Evolutionary conservation across 73 alveolate species (phyloP), one percentile per base, ranked within the genome.

Genomic region (Symbiodinium natans): DNA sequence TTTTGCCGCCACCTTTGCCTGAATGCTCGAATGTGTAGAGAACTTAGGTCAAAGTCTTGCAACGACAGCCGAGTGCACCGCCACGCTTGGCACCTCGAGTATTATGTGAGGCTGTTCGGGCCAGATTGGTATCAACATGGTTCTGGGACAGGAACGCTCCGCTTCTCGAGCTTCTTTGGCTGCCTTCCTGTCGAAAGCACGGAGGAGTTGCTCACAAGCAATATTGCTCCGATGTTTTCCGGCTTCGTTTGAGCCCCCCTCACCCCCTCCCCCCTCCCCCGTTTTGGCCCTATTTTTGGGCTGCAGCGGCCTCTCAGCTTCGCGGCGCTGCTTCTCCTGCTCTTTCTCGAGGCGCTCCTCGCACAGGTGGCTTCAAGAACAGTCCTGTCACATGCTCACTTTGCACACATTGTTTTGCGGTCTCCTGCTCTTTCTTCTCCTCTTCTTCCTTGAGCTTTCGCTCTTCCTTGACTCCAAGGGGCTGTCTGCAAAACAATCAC

Each of bases 1-100:
- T 90, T 71, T 90, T 90, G 88, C 97, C 97, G 97, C 87, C 94
- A 25, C 94, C 97, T 19, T 90, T 90, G 97, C 97, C 97, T 71
- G 41, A 25, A 31, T 25, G 39, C n/a, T n/a, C 34, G n/a, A 13
- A 4, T 43, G 23, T 43, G 46, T 5, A 46, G 23, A 8, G 23
- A 75, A 19, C 3, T 7, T 8, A 41, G n/a, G 21, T 27, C n/a
- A 42, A 27, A 19, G 5, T 63, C 42, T 39, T 41, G 59, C 88
- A 38, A 19, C n/a, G 59, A 36, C 13, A 39, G 39, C 84, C 84
- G 31, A 46, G 34, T 19, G 88, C 56, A 29, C 36, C 36, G 9
- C 97, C 56, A 6, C 97, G 89, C 77, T 90, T 83, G 40, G 38
- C 54, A 89, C 89, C 97, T 68, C 82, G n/a, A n/a, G n/a, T n/a